These are phyloP conservation scores for Syzygium malaccense DNA, from an alignment of 441 rosid species.

Conservation along the genomic window DNA sequence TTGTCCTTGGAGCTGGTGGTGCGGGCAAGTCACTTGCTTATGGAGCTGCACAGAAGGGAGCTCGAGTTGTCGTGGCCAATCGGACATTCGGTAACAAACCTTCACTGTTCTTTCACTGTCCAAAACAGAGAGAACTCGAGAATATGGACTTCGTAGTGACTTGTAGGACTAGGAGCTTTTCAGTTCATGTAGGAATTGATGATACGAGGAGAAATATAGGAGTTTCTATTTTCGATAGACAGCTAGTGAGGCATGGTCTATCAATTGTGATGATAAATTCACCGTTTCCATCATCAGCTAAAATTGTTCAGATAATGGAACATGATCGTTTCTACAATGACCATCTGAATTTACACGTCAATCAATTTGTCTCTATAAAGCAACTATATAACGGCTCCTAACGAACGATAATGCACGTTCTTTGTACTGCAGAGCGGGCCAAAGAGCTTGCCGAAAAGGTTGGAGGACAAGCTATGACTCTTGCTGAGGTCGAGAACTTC, in stretches of 20 bases:
- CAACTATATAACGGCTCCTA: not conserved
- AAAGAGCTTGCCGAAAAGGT: not conserved
- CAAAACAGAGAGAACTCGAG: not conserved
- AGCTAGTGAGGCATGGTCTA: not conserved
- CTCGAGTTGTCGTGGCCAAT: not conserved
- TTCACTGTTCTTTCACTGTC: not conserved
- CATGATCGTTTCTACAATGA: not conserved
- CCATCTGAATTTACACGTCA: not conserved
- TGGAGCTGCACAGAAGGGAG: conserved; percentile 7
- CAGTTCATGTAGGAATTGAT: not conserved
- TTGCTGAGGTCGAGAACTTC: not conserved
- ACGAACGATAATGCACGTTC: not conserved
- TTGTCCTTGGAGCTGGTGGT: not conserved
- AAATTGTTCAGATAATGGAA: not conserved
- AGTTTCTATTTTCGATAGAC: not conserved
- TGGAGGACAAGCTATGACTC: conserved; percentile 2
- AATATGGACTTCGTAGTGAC: not conserved
- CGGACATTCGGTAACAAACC: not conserved
- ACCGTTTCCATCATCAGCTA: not conserved
- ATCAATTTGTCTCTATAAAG: not conserved
- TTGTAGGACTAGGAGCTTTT: not conserved
- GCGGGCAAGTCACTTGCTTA: not conserved
- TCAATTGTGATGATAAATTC: not conserved
- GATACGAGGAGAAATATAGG: not conserved
- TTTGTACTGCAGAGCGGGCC: not conserved